Conservation (phyloP, 2,329 filamentous ascomycete species). For the Penicillium sp. region DNA sequence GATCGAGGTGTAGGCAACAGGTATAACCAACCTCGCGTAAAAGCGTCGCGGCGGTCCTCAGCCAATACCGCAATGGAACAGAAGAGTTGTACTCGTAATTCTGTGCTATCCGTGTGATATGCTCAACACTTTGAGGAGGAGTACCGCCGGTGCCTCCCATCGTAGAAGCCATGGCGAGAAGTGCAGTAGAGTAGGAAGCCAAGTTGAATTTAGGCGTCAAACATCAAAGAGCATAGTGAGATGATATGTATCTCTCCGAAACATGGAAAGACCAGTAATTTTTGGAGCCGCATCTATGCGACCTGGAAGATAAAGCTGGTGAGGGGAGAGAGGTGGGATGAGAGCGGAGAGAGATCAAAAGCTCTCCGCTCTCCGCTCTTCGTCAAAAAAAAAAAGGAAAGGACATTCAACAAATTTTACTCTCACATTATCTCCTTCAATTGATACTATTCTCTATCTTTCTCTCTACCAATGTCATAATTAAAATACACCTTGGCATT, state of each 20-base stretch:
- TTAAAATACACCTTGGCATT: not conserved
- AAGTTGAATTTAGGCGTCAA: not conserved
- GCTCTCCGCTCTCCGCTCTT: conserved; percentile 7
- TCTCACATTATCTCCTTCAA: not conserved
- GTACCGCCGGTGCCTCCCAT: conserved; percentile 35
- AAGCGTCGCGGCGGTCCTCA: conserved; percentile 74
- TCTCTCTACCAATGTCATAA: not conserved
- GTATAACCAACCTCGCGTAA: conserved; percentile 67
- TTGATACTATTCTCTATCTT: not conserved
- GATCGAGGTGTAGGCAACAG: not conserved
- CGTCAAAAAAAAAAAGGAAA: not conserved
- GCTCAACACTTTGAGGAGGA: conserved; percentile 67
- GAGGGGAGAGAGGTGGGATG: conserved; percentile 4
- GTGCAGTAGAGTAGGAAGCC: not conserved
- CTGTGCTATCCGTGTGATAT: conserved; percentile 72
- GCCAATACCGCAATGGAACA: conserved; percentile 76
- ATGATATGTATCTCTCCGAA: conserved; percentile 10
- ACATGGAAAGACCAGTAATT: conserved; percentile 18
- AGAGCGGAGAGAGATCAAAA: not conserved
- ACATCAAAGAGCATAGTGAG: conserved; percentile 16
- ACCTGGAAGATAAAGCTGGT: not conserved
- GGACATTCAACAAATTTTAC: not conserved
- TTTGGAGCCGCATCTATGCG: conserved; percentile 26
- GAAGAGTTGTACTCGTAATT: conserved; percentile 77
- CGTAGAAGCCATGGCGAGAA: conserved; percentile 24